These are phyloP conservation scores for Serendipita sp. DNA, from an alignment of 1,284 basidiomycete species.

Conservation along the genomic window DNA sequence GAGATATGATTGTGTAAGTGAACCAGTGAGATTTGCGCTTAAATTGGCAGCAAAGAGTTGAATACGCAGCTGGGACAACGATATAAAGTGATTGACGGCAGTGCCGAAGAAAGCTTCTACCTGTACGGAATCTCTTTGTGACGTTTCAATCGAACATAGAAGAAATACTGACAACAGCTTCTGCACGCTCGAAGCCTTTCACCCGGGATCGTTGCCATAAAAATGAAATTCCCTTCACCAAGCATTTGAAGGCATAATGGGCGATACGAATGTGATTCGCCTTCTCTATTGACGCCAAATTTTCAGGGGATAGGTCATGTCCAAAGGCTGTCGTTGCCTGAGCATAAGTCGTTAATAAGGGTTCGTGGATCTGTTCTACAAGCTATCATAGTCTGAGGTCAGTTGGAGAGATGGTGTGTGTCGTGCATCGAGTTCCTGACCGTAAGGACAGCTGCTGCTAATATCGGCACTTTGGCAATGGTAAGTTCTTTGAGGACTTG, in stretches of 20 bases:
- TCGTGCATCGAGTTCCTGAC: neutral
- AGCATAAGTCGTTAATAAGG: slow-evolving; percentile 45
- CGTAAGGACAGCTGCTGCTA: neutral
- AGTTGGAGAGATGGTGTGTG: neutral
- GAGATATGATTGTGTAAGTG: slow-evolving; percentile 26
- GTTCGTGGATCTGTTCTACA: slow-evolving; percentile 34
- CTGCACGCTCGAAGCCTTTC: slow-evolving; percentile 30
- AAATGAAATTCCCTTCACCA: slow-evolving; percentile 53
- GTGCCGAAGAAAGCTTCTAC: slow-evolving; percentile 43
- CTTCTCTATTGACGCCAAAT: slow-evolving; percentile 25
- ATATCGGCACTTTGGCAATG: slow-evolving; percentile 42
- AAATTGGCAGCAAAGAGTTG: slow-evolving; percentile 22
- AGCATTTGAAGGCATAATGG: slow-evolving; percentile 56
- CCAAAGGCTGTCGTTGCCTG: slow-evolving; percentile 32
- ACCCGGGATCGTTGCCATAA: slow-evolving; percentile 42
- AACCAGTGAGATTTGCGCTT: slow-evolving; percentile 20
- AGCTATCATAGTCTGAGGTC: slow-evolving; percentile 24
- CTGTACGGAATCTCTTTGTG: slow-evolving; percentile 23
- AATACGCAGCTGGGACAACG: slow-evolving; percentile 36
- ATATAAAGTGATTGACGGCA: slow-evolving; percentile 39
- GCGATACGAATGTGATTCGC: slow-evolving; percentile 42
- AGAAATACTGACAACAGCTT: slow-evolving; percentile 37
- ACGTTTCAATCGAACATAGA: neutral
- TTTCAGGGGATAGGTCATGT: slow-evolving; percentile 22
- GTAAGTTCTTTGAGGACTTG: slow-evolving; percentile 53